These are phyloP conservation scores for Purpureocillium takamizusanense DNA, from an alignment of 2,329 filamentous ascomycete species.

Conservation along the genomic window DNA sequence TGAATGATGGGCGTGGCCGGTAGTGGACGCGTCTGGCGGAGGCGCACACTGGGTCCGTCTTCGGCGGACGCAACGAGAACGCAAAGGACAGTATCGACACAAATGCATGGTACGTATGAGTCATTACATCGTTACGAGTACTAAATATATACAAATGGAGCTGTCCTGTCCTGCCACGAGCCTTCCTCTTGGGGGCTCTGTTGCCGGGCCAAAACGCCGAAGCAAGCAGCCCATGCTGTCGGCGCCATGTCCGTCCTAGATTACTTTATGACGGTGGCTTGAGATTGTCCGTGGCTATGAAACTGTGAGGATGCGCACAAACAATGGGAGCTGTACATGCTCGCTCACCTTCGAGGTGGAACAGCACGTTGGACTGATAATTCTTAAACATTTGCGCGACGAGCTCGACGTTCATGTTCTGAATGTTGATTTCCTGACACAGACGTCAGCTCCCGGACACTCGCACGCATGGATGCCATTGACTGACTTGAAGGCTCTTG, in stretches of 20 bases:
- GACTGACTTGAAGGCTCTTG: conserved; percentile 69
- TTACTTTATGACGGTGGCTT: conserved; percentile 59
- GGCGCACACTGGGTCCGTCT: no score
- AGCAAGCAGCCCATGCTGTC: neutral
- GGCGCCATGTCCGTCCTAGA: neutral
- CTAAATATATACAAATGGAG: no score
- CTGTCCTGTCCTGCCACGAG: no score
- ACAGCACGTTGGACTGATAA: conserved; percentile 95
- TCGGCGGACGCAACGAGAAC: no score
- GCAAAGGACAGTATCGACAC: no score
- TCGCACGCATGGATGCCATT: neutral
- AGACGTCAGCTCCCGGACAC: neutral
- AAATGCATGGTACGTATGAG: no score
- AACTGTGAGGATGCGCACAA: no score
- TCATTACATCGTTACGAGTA: no score
- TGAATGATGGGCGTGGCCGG: no score
- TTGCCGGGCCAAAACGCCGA: no score
- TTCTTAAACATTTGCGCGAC: conserved; percentile 99
- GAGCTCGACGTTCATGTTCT: conserved; percentile 97
- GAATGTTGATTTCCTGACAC: conserved; percentile 83
- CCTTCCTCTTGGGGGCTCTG: no score
- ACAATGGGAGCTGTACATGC: neutral
- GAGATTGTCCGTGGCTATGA: conserved; percentile 79
- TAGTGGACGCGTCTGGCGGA: no score
- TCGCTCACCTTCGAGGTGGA: conserved; percentile 87